A percentile compares a stretch with the other conserved stretches of the same genome.
These are phyloP conservation scores for Mollisiaceae sp. DNA, from an alignment of 2,329 filamentous ascomycete genomes.

Conservation along the genomic window DNA sequence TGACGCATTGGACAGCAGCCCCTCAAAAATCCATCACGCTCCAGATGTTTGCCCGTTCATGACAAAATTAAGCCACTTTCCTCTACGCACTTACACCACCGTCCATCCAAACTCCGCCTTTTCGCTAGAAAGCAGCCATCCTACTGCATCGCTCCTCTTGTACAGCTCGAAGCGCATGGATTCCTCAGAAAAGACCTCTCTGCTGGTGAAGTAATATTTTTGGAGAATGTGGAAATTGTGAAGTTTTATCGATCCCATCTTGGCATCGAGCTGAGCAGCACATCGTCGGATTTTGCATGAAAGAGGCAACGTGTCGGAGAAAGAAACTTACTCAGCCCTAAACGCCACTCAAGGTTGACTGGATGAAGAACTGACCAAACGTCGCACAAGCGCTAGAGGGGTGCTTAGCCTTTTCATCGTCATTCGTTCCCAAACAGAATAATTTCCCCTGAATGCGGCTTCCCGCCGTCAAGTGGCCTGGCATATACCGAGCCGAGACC, in stretches of 20 bases:
- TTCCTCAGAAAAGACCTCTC: background rate
- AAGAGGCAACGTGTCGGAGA: background rate
- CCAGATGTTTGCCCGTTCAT: background rate
- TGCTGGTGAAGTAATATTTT: background rate
- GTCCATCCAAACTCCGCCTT: background rate
- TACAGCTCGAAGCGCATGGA: background rate
- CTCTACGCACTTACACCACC: background rate
- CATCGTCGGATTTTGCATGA: background rate
- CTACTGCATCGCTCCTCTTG: background rate
- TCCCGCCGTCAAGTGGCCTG: background rate
- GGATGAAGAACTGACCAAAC: background rate
- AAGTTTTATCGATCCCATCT: background rate
- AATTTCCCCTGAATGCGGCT: background rate
- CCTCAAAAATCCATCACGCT: background rate
- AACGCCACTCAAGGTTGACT: conserved; percentile 7
- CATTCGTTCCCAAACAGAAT: background rate
- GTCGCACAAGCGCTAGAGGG: conserved; percentile 1
- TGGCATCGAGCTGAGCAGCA: conserved; percentile 6
- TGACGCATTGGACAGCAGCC: background rate
- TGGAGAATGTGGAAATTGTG: background rate
- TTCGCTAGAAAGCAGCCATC: background rate
- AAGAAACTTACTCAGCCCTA: background rate
- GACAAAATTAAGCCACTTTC: background rate
- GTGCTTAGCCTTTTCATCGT: background rate
- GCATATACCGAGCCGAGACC: background rate